Evolutionary conservation across 1,284 basidiomycete species (phyloP).

Genomic region (Laetiporus sulphureus): DNA sequence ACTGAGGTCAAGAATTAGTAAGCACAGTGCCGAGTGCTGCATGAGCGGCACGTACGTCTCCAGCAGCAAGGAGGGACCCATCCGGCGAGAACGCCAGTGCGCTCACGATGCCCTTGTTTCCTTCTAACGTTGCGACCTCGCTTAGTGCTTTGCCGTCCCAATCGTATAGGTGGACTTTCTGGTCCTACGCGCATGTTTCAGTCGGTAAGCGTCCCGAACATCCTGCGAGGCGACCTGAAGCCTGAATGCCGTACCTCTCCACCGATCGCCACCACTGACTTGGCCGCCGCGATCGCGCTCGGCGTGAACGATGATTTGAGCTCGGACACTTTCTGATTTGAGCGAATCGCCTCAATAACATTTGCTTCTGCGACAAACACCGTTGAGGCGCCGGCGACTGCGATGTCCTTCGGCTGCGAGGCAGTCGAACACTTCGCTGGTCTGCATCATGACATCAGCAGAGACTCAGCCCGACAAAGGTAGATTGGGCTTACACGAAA

Average conservation of each 20-base stretch:
- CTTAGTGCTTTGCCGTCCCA: slow-evolving; percentile 61
- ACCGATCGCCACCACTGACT: slow-evolving; percentile 62
- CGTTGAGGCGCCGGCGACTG: slow-evolving; percentile 54
- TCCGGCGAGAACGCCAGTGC: slow-evolving; percentile 81
- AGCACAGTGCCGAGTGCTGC: neutral
- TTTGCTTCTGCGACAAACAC: slow-evolving; percentile 69
- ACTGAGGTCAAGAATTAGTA: slow-evolving; percentile 33
- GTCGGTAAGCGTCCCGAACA: neutral
- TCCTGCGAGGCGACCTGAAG: neutral
- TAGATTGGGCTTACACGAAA: slow-evolving; percentile 48
- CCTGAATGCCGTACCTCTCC: slow-evolving; percentile 49
- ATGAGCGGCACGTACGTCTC: slow-evolving; percentile 55
- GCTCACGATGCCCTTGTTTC: slow-evolving; percentile 68
- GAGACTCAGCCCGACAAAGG: neutral
- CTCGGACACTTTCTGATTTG: slow-evolving; percentile 59
- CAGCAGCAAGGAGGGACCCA: slow-evolving; percentile 68
- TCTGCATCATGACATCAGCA: slow-evolving; percentile 24
- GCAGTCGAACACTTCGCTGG: slow-evolving; percentile 39
- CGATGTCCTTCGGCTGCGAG: slow-evolving; percentile 73
- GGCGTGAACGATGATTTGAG: slow-evolving; percentile 48
- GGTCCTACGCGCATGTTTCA: slow-evolving; percentile 41
- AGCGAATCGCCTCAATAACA: slow-evolving; percentile 60
- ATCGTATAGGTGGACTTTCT: slow-evolving; percentile 66
- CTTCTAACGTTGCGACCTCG: slow-evolving; percentile 55
- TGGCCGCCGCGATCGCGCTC: slow-evolving; percentile 48